Percentiles rank a stretch among this genome's conserved stretches.
These are phyloP conservation scores for Porpolomopsis calyptriformis DNA, from an alignment of 768 basidiomycete species.

Conservation along the genomic window DNA sequence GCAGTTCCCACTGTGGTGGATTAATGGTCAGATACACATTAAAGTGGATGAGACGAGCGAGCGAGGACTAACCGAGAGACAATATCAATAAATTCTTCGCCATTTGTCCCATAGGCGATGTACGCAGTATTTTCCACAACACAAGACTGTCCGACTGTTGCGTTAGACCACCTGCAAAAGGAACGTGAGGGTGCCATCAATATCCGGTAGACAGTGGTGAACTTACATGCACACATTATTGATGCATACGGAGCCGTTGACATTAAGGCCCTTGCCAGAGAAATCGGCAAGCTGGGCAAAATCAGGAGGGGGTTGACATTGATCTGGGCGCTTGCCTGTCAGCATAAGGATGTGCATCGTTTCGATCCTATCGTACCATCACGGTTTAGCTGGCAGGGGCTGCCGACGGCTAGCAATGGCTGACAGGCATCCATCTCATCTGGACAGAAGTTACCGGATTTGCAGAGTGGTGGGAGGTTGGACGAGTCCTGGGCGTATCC, in stretches of 20 bases:
- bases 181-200: slow-evolving; percentile 1
- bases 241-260: slow-evolving; percentile 77
- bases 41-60: too few species aligned
- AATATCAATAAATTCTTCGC: slow-evolving; percentile 60
- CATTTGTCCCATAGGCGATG: slow-evolving; percentile 47
- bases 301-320: slow-evolving; percentile 65
- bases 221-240: slow-evolving; percentile 75
- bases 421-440: slow-evolving; percentile 73
- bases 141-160: slow-evolving; percentile 52
- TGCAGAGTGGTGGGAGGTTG: slow-evolving; percentile 51
- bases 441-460: slow-evolving; percentile 61
- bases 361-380: slow-evolving; percentile 46
- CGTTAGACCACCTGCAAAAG: slow-evolving; percentile 62
- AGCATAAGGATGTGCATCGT: not conserved
- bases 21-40: not conserved
- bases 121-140: slow-evolving; percentile 72
- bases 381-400: slow-evolving; percentile 74
- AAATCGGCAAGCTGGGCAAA: slow-evolving; percentile 51
- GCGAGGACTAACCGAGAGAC: slow-evolving; percentile 57
- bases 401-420: slow-evolving; percentile 45
- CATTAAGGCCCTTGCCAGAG: slow-evolving; percentile 56
- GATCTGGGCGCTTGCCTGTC: slow-evolving; percentile 37
- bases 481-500: slow-evolving; percentile 38
- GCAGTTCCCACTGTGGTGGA: slow-evolving; percentile 54
- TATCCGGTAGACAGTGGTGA: not conserved